Conservation (phyloP, 1,284 basidiomycete species). For the Paramarasmius palmivorus region DNA sequence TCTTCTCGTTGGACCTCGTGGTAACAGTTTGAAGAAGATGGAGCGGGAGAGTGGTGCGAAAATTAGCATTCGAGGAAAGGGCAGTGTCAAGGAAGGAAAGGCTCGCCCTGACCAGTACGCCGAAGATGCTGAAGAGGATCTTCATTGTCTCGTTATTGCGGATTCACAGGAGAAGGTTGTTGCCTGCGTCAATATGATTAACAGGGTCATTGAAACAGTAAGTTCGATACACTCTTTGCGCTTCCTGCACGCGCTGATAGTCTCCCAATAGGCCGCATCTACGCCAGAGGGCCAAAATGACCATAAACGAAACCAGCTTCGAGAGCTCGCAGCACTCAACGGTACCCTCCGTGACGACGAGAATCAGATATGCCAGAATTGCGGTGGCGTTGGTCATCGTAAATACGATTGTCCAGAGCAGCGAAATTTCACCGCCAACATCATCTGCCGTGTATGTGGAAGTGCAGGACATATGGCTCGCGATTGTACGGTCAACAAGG, state of each 20-base stretch:
- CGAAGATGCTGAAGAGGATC: constrained; percentile 97
- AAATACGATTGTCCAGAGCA: constrained; percentile 98
- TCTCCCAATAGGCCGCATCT: constrained; percentile 84
- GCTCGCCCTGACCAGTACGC: constrained; percentile 90
- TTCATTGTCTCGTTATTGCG: constrained; percentile 96
- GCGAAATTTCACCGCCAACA: constrained; percentile 95
- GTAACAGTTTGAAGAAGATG: constrained; percentile 99
- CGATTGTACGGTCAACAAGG: constrained; percentile 87
- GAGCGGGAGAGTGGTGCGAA: constrained; percentile 97
- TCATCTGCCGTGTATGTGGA: constrained; percentile 96
- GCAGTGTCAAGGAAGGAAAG: constrained; percentile 98
- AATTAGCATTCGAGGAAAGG: constrained; percentile 98
- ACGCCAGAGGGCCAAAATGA: constrained; percentile 99
- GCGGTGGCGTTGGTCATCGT: constrained; percentile 91
- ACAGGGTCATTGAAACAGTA: constrained; percentile 97
- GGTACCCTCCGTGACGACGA: constrained; percentile 99
- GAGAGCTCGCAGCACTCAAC: constrained; percentile 96
- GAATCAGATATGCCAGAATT: constrained; percentile 99
- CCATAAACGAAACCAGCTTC: constrained; percentile 98
- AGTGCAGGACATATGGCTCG: constrained; percentile 96
- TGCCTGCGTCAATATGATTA: constrained; percentile 92
- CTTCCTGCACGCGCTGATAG: constrained; percentile 11
- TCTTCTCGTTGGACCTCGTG: constrained; percentile 95
- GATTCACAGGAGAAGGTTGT: constrained; percentile 93
- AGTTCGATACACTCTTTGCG: constrained; percentile 29